Percentiles rank a stretch among this genome's conserved stretches.
Evolutionary conservation across 805 yeast species (phyloP).

Genomic region (Ogataea ramenticola): DNA sequence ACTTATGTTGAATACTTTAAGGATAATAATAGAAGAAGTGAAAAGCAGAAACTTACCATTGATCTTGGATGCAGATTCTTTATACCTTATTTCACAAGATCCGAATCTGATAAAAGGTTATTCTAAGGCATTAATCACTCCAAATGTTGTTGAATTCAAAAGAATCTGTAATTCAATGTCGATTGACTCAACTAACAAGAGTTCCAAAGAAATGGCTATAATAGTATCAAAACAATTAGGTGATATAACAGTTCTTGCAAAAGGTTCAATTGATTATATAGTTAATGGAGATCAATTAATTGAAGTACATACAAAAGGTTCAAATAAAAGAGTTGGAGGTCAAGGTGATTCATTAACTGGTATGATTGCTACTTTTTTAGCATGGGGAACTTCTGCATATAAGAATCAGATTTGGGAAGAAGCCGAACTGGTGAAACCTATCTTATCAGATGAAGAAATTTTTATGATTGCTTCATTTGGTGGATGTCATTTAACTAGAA

Average conservation of each 20-base stretch:
- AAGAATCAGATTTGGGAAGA: constrained; percentile 52
- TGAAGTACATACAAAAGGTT: constrained; percentile 47
- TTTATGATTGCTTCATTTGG: constrained; percentile 56
- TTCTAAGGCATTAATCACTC: constrained; percentile 67
- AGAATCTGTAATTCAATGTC: constrained; percentile 46
- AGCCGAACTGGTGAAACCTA: constrained; percentile 24
- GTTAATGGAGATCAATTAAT: constrained; percentile 40
- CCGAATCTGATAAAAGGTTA: constrained; percentile 51
- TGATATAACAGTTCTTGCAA: constrained; percentile 59
- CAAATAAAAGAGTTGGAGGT: constrained; percentile 83
- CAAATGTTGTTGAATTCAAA: constrained; percentile 80
- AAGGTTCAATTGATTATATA: constrained; percentile 65
- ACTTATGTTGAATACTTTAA: constrained; percentile 54
- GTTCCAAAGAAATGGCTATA: constrained; percentile 24
- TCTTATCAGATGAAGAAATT: constrained; percentile 23
- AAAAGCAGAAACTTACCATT: constrained; percentile 56
- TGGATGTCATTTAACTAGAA: constrained; percentile 61
- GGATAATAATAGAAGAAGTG: constrained; percentile 50
- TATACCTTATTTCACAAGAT: constrained; percentile 54
- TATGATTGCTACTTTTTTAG: constrained; percentile 68
- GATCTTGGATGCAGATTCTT: constrained; percentile 86
- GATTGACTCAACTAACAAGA: background rate
- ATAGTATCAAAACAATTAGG: constrained; percentile 43
- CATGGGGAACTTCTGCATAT: constrained; percentile 70
- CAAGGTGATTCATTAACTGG: constrained; percentile 96